phyloP scores from a whole-genome alignment of 305 asterid genomes.

The Solanum chacoense region DNA sequence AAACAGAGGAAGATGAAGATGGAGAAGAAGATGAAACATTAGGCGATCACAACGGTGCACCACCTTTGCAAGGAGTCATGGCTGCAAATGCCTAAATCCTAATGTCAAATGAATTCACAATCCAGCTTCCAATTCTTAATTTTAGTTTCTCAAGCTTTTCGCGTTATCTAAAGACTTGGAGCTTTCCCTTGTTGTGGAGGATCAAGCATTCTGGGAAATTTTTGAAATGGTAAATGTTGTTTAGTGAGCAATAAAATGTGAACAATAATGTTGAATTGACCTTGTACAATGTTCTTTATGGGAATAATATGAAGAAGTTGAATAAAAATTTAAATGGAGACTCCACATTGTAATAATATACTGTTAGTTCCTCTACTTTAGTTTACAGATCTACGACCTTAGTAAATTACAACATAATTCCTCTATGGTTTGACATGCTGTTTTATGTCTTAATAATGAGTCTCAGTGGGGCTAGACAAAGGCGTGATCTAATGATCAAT shows the following conservation, averaged over 20 bases:
- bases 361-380: background rate
- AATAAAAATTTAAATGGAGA: background rate
- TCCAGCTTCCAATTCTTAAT: background rate
- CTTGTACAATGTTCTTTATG: background rate
- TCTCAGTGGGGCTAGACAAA: background rate
- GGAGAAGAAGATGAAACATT: slow-evolving; percentile 15
- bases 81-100: slow-evolving; percentile 2
- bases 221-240: background rate
- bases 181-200: background rate
- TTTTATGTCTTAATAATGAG: background rate
- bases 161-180: background rate
- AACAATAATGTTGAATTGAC: background rate
- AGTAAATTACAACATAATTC: background rate
- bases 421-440: background rate
- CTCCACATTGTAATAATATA: background rate
- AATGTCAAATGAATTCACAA: background rate
- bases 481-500: background rate
- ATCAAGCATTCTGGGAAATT: background rate
- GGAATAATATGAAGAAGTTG: background rate
- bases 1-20: slow-evolving; percentile 26
- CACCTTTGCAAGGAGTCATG: slow-evolving; percentile 1
- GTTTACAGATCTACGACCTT: background rate
- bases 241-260: background rate
- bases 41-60: slow-evolving; percentile 4
- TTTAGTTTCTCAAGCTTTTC: background rate